phyloP scores from a whole-genome alignment of 768 basidiomycete species.

The Pleurotus salmoneostramineus region DNA sequence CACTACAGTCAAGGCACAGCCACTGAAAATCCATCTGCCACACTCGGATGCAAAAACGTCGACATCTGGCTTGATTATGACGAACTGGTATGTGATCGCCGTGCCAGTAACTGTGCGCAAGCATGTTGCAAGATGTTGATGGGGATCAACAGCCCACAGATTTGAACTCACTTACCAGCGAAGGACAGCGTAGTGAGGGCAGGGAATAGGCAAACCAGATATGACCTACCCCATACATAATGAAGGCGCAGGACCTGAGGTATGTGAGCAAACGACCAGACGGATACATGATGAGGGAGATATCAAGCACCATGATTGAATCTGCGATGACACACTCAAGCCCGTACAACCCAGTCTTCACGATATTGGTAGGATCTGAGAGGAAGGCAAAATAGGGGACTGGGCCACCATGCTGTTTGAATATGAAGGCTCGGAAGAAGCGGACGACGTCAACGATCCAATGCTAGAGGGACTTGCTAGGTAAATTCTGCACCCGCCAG shows the following conservation, averaged over 20 bases:
- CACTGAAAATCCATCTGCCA: conserved; percentile 13
- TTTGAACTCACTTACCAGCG: conserved; percentile 1
- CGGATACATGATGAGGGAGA: background rate
- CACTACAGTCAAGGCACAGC: conserved; percentile 11
- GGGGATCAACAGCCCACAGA: background rate
- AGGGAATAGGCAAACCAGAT: conserved; percentile 10
- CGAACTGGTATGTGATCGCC: conserved; percentile 13
- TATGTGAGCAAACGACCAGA: background rate
- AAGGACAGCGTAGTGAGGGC: conserved; percentile 5
- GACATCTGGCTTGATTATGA: background rate
- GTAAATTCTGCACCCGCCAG: background rate
- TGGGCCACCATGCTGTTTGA: conserved; percentile 4
- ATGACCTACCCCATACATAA: conserved; percentile 14
- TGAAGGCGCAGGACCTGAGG: conserved; percentile 37
- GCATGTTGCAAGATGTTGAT: background rate
- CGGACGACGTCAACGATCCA: conserved; percentile 13
- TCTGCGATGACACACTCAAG: conserved; percentile 9
- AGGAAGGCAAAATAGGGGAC: conserved; percentile 11
- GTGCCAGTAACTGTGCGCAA: conserved; percentile 7
- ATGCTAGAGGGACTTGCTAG: conserved; percentile 7
- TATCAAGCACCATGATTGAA: conserved; percentile 10
- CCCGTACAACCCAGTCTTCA: conserved; percentile 10
- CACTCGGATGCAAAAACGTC: conserved; percentile 9
- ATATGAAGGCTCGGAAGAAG: conserved; percentile 13
- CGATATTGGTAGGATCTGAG: conserved; percentile 10